phyloP scores from a whole-genome alignment of 352 stramenopile genomes.

The Pythium brachiatum region DNA sequence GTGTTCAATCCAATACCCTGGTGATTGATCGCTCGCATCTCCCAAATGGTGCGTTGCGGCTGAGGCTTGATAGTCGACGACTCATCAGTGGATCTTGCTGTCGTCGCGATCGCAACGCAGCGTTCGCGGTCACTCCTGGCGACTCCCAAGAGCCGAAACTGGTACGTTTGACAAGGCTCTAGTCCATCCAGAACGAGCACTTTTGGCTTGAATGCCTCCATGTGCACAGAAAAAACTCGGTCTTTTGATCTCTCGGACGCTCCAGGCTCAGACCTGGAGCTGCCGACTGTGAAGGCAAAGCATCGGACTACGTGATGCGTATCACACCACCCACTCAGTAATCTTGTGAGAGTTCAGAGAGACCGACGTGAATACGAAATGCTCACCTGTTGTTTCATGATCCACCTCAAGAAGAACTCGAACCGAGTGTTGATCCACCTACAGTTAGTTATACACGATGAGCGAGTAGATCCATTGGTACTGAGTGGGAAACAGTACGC shows the following conservation, averaged over 20 bases:
- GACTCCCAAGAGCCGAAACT: slow-evolving; percentile 42
- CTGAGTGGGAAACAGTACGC: not conserved
- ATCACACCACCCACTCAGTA: not conserved
- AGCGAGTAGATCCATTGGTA: not conserved
- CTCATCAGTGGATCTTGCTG: not conserved
- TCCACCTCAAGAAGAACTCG: slow-evolving; percentile 41
- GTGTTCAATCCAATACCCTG: not conserved
- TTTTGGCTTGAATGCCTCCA: slow-evolving; percentile 3
- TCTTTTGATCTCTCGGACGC: not conserved
- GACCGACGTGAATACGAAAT: too few species aligned
- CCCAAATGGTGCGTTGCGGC: slow-evolving; percentile 3
- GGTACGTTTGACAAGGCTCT: slow-evolving; percentile 31
- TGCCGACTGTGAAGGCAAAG: slow-evolving; percentile 35
- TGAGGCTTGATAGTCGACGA: not conserved
- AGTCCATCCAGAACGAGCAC: slow-evolving; percentile 25
- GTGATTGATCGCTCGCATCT: slow-evolving; percentile 26
- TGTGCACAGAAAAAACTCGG: not conserved
- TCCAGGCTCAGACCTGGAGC: not conserved
- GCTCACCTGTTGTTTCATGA: slow-evolving; percentile 20
- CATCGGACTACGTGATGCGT: not conserved
- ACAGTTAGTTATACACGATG: not conserved
- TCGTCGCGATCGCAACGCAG: slow-evolving; percentile 32
- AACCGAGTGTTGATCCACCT: slow-evolving; percentile 1
- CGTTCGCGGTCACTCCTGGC: slow-evolving; percentile 30
- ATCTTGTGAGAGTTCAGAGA: too few species aligned